A percentile compares a stretch with the other conserved stretches of the same genome.
Evolutionary conservation across 352 stramenopile species (phyloP).

Genomic region (Plasmopara halstedii): DNA sequence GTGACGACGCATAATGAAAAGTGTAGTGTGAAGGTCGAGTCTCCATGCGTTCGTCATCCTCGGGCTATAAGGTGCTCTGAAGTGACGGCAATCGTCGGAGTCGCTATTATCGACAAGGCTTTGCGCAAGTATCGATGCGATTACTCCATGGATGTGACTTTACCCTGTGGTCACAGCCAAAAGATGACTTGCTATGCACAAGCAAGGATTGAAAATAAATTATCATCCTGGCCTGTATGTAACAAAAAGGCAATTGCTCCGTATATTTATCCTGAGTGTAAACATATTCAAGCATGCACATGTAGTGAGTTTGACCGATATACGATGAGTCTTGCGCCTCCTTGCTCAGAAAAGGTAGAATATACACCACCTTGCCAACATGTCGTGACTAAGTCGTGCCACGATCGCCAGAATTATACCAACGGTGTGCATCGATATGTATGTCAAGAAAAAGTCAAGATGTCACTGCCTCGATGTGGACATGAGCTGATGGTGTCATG

Average conservation of each 20-base stretch:
- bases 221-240: slow-evolving; percentile 38
- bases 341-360: slow-evolving; percentile 48
- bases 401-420: slow-evolving; percentile 33
- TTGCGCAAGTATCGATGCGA: slow-evolving; percentile 53
- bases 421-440: slow-evolving; percentile 25
- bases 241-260: slow-evolving; percentile 47
- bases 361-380: slow-evolving; percentile 66
- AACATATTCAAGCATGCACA: slow-evolving; percentile 51
- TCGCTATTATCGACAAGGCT: slow-evolving; percentile 27
- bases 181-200: slow-evolving; percentile 44
- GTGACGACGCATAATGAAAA: slow-evolving; percentile 47
- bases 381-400: slow-evolving; percentile 46
- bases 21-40: slow-evolving; percentile 51
- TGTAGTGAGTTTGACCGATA: slow-evolving; percentile 61
- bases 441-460: slow-evolving; percentile 44
- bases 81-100: slow-evolving; percentile 23
- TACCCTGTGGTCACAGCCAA: slow-evolving; percentile 58
- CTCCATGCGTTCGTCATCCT: slow-evolving; percentile 55
- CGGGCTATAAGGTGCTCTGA: slow-evolving; percentile 37
- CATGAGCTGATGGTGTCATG: slow-evolving; percentile 49
- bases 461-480: slow-evolving; percentile 55
- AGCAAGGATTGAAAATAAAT: slow-evolving; percentile 29
- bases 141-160: slow-evolving; percentile 36
- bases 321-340: slow-evolving; percentile 28
- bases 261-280: slow-evolving; percentile 65